Percentiles rank a stretch among this genome's conserved stretches.
Conservation (phyloP, 495 filamentous ascomycete species). For the Penicillium odoratum region DNA sequence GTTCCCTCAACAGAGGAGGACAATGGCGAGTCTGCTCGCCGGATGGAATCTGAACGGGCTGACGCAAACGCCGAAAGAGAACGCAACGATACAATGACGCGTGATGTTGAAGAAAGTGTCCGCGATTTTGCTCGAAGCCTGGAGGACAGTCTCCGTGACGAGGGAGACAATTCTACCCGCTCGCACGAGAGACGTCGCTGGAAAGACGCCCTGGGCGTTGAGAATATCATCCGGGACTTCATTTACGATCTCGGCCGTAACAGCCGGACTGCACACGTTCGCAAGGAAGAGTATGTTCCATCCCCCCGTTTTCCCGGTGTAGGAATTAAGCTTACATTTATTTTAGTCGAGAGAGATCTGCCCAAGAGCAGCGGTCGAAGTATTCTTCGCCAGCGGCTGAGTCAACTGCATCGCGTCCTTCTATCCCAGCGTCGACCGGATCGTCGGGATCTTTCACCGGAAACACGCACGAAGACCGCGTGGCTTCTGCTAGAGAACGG, state of each 20-base stretch:
- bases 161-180: slow-evolving; percentile 61
- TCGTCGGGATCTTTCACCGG: slow-evolving; percentile 57
- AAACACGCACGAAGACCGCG: slow-evolving; percentile 85
- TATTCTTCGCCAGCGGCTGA: slow-evolving; percentile 20
- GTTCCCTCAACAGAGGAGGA: slow-evolving; percentile 61
- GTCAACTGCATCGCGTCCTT: slow-evolving; percentile 34
- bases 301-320: neutral
- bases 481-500: slow-evolving; percentile 94
- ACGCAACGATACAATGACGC: slow-evolving; percentile 93
- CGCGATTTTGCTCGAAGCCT: slow-evolving; percentile 82
- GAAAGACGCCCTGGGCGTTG: slow-evolving; percentile 96
- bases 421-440: slow-evolving; percentile 43
- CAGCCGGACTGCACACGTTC: slow-evolving; percentile 70
- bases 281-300: slow-evolving; percentile 66
- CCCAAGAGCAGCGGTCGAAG: slow-evolving; percentile 26
- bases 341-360: slow-evolving; percentile 25
- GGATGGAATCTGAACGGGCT: slow-evolving; percentile 83
- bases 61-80: slow-evolving; percentile 80
- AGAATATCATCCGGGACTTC: slow-evolving; percentile 94
- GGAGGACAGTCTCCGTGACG: slow-evolving; percentile 84
- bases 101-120: slow-evolving; percentile 95
- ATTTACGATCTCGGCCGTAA: slow-evolving; percentile 93
- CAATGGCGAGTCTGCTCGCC: slow-evolving; percentile 72
- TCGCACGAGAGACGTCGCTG: slow-evolving; percentile 93
- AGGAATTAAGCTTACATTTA: slow-evolving; percentile 16